Base-by-base conservation (phyloP, 208 protist species). In the Crithidia brevicula region DNA sequence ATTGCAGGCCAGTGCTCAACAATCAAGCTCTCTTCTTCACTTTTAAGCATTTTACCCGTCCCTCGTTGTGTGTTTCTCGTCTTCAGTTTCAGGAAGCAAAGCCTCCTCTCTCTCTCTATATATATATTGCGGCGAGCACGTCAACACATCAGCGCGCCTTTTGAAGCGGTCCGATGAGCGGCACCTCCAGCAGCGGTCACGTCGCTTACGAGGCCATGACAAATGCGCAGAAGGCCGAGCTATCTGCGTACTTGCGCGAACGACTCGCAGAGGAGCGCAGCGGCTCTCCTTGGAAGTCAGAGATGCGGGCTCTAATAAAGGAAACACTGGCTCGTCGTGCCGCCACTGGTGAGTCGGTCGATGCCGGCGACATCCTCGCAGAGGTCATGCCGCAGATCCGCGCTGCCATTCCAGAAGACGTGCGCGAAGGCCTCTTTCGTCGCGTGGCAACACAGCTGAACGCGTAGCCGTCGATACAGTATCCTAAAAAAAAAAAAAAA, bases 341-440 rank as follows among this genome's bases (percentile, higher is more conserved):
- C 9, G 27, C 56, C 4, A 47, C 47, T 16, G 77, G 77, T 4
- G 88, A 85, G 43, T 63, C 83, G 23, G 51, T 95, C 11, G 86
- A 92, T 30, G 76, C 72, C 8, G 63, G 77, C 20, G 80, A 75
- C 23, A 68, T 95, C 13, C 51, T 92, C 15, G 72, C 51, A 1
- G 89, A 92, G 63, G 72, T 91, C 9, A 45, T 89, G 40, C 84
- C 86, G n/a, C 63, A 82, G 28, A 67, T 77, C 11, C 78, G 78
- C 16, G 63, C 74, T 43, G 56, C 67, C 52, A 79, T 95, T 10
- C 80, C 85, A 3, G 36, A 31, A 4, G 69, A 68, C 16, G 81
- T 86, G 28, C 83, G 89, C n/a, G 82, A 92, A 43, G 82, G 76
- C 10, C 75, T 92, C 3, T 92, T 95, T 58, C 81, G 84, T 15